Conservation (phyloP, 768 basidiomycete genomes). For the Tylopilus rubrobrunneus region DNA sequence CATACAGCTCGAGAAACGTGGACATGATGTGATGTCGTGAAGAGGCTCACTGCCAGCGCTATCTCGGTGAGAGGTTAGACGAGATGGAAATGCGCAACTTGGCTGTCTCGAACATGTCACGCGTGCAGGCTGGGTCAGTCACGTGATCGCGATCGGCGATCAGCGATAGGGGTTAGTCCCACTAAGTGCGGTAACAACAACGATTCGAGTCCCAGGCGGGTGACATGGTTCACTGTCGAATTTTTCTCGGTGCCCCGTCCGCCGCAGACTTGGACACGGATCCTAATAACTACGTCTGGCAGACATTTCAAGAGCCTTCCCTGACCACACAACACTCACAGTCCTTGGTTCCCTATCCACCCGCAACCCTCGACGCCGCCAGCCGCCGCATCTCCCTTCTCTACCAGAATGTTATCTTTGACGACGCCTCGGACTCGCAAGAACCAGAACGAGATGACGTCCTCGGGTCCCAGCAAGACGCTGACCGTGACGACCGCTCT, state of each 20-base stretch:
- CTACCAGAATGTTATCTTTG: constrained; percentile 72
- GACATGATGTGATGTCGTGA: constrained; percentile 15
- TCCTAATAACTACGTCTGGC: constrained; percentile 41
- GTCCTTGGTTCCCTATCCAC: constrained; percentile 33
- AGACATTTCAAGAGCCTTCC: constrained; percentile 32
- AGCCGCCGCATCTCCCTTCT: constrained; percentile 65
- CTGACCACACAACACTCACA: neutral
- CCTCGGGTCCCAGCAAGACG: constrained; percentile 15
- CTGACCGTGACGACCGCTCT: constrained; percentile 11
- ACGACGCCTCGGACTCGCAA: constrained; percentile 36
- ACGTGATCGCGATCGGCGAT: neutral
- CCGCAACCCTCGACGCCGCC: constrained; percentile 60
- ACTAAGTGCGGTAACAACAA: neutral
- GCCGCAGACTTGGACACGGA: constrained; percentile 34
- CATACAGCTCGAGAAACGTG: constrained; percentile 70
- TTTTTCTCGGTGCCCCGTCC: constrained; percentile 37
- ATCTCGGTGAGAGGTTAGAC: constrained; percentile 4
- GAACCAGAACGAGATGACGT: constrained; percentile 28
- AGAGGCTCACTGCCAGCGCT: constrained; percentile 1
- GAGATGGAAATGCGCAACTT: constrained; percentile 17
- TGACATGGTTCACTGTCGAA: neutral
- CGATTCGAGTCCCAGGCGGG: neutral
- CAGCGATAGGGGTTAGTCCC: too few relatives aligned
- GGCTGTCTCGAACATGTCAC: constrained; percentile 26
- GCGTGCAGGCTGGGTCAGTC: constrained; percentile 1